Conservation (phyloP, 83 land plant genomes). For the Thuja plicata region DNA sequence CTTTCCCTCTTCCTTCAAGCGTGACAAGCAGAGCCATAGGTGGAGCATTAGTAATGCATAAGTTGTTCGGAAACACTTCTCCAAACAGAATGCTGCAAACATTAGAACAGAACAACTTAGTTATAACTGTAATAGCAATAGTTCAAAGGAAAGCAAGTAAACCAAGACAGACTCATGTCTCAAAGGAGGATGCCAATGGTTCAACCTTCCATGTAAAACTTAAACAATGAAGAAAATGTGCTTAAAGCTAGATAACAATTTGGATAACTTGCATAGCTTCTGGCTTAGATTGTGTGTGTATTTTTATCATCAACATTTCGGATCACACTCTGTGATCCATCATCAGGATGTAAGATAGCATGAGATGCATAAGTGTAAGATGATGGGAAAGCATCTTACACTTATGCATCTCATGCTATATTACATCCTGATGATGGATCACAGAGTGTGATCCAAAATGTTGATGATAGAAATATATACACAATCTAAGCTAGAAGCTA, state of each 20-base stretch:
- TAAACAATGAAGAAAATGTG: neutral
- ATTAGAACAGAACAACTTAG: neutral
- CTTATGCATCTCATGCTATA: too few species aligned
- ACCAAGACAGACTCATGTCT: neutral
- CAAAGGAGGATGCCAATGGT: neutral
- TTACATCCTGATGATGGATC: too few species aligned
- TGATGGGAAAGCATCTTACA: too few species aligned
- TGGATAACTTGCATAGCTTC: too few species aligned
- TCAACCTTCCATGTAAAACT: neutral
- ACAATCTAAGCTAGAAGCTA: too few species aligned
- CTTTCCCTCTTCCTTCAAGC: constrained; percentile 73
- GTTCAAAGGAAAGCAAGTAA: neutral
- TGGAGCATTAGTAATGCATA: constrained; percentile 70
- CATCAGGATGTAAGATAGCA: too few species aligned
- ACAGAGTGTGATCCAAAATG: too few species aligned
- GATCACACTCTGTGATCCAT: too few species aligned
- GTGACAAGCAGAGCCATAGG: constrained; percentile 71
- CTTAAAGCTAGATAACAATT: neutral
- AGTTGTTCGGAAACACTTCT: constrained; percentile 74
- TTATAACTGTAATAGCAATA: neutral
- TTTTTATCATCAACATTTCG: too few species aligned
- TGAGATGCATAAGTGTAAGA: too few species aligned
- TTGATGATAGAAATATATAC: too few species aligned
- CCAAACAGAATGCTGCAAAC: constrained; percentile 65
- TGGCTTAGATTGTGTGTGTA: too few species aligned